Percentiles rank a stretch among this genome's conserved stretches.
phyloP scores from a whole-genome alignment of 2,329 filamentous ascomycete genomes.

The Alternaria sp. region DNA sequence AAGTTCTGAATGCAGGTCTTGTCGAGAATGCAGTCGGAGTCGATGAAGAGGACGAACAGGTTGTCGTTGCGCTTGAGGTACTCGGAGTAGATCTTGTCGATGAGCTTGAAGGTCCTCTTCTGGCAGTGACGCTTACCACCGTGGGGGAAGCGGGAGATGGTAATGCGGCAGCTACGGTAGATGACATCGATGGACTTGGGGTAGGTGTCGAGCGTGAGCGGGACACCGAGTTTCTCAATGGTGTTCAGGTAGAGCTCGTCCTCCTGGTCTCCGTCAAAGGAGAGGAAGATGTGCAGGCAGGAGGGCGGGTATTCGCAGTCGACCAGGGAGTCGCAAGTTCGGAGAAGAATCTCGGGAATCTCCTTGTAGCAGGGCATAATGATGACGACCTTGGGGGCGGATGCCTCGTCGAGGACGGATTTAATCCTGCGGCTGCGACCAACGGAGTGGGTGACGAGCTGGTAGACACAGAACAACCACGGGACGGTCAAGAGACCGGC shows the following conservation, averaged over 20 bases:
- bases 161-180: constrained; percentile 83
- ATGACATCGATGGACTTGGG: constrained; percentile 89
- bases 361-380: constrained; percentile 98
- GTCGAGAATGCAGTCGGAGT: constrained; percentile 95
- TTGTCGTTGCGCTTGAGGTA: constrained; percentile 90
- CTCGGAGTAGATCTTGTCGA: constrained; percentile 87
- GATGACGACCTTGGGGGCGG: constrained; percentile 91
- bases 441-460: constrained; percentile 84
- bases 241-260: constrained; percentile 89
- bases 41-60: constrained; percentile 94
- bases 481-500: constrained; percentile 83
- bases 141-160: constrained; percentile 89
- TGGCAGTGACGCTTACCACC: constrained; percentile 94
- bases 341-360: constrained; percentile 80
- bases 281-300: constrained; percentile 93
- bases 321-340: constrained; percentile 88
- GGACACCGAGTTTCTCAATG: constrained; percentile 82
- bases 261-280: constrained; percentile 88
- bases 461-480: constrained; percentile 92
- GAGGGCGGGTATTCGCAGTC: constrained; percentile 91
- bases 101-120: constrained; percentile 89
- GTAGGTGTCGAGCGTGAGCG: constrained; percentile 76
- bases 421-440: constrained; percentile 84
- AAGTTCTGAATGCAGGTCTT: constrained; percentile 93
- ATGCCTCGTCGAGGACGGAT: constrained; percentile 79